These are phyloP conservation scores for Dittrichia graveolens DNA, from an alignment of 129 eudicot species.

Conservation along the genomic window DNA sequence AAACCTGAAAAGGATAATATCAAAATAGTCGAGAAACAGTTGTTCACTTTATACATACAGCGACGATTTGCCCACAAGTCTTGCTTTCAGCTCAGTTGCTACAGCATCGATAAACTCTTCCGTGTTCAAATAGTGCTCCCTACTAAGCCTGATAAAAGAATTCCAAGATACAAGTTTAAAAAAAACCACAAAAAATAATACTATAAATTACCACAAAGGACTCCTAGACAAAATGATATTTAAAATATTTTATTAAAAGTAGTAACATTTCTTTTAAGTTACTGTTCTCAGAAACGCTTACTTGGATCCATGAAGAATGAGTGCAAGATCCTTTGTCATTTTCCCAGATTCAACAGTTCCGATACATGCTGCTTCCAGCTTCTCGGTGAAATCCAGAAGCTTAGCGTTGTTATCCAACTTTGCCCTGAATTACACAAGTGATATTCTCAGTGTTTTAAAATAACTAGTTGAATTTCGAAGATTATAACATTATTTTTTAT, in stretches of 20 bases:
- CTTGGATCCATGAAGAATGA: conserved; percentile 82
- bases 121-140: conserved; percentile 58
- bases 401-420: conserved; percentile 69
- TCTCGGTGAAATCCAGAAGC: conserved; percentile 79
- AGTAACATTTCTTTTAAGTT: neutral
- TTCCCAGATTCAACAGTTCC: conserved; percentile 75
- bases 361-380: conserved; percentile 84
- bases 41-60: conserved; percentile 27
- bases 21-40: neutral
- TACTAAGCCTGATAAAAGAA: conserved; percentile 34
- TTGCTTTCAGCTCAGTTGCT: conserved; percentile 53
- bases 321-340: conserved; percentile 98
- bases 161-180: neutral
- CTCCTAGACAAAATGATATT: neutral
- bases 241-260: neutral
- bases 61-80: conserved; percentile 38
- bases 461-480: neutral
- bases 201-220: too few relatives aligned
- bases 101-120: conserved; percentile 65
- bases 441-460: neutral
- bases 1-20: neutral
- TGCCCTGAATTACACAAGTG: conserved; percentile 53
- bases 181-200: neutral
- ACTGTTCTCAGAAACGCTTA: conserved; percentile 19
- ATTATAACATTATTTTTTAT: neutral